phyloP scores from a whole-genome alignment of 75 land plant species.

The Selaginella moellendorffii region DNA sequence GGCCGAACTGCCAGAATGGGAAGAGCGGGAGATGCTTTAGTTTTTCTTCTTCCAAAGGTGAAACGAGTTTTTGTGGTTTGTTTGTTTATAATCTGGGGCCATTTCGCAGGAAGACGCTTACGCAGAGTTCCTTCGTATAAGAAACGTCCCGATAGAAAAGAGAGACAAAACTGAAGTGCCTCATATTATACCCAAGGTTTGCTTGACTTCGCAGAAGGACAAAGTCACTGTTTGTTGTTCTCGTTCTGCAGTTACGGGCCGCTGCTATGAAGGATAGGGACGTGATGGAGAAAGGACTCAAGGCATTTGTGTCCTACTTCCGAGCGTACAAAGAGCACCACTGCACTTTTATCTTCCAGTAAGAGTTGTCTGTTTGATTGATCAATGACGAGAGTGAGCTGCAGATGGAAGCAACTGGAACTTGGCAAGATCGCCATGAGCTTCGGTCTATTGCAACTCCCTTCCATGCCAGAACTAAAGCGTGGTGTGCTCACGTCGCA shows the following conservation, averaged over 20 bases:
- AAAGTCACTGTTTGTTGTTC: too few species aligned
- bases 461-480: conserved; percentile 90
- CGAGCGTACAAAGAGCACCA: conserved; percentile 99
- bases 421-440: conserved; percentile 89
- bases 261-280: conserved; percentile 81
- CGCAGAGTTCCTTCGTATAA: conserved; percentile 68
- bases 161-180: conserved; percentile 24
- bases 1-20: conserved; percentile 94
- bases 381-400: too few species aligned
- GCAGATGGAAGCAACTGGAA: conserved; percentile 95
- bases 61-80: too few species aligned
- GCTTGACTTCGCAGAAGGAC: too few species aligned
- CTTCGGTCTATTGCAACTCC: conserved; percentile 81
- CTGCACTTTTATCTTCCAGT: conserved; percentile 96
- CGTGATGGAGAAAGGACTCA: conserved; percentile 91
- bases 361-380: too few species aligned
- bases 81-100: too few species aligned
- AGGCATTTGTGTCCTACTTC: conserved; percentile 84
- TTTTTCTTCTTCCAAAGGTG: conserved; percentile 75
- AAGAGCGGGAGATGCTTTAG: conserved; percentile 66
- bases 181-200: conserved; percentile 60
- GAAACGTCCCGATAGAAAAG: conserved; percentile 72
- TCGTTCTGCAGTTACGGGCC: conserved; percentile 79
- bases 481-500: conserved; percentile 46
- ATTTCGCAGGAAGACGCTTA: conserved; percentile 84